Percentiles rank a stretch among this genome's conserved stretches.
phyloP scores from a whole-genome alignment of 768 basidiomycete species.

The Cystofilobasidium ferigula region DNA sequence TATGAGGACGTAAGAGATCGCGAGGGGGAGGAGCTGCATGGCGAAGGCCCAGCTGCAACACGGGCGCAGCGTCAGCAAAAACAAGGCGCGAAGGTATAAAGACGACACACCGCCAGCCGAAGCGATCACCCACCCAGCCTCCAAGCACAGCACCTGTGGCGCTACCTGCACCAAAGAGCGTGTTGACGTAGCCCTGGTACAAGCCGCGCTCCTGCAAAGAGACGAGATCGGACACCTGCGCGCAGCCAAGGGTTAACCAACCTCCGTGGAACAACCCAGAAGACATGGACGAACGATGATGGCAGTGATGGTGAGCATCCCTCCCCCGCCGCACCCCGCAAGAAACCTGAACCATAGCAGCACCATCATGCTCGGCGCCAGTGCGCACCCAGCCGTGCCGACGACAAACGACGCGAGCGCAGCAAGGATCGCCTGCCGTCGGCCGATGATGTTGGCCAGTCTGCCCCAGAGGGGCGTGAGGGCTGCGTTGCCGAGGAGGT shows the following conservation, averaged over 20 bases:
- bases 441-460: conserved; percentile 15
- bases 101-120: conserved; percentile 30
- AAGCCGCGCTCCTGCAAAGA: conserved; percentile 33
- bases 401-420: neutral
- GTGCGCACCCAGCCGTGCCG: conserved; percentile 12
- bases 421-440: conserved; percentile 10
- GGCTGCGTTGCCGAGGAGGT: conserved; percentile 7
- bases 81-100: neutral
- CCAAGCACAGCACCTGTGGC: conserved; percentile 31
- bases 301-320: neutral
- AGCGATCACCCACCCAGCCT: conserved; percentile 30
- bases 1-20: conserved; percentile 28
- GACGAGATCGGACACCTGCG: conserved; percentile 30
- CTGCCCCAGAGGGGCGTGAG: conserved; percentile 19
- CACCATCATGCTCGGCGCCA: conserved; percentile 7
- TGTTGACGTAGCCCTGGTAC: conserved; percentile 32
- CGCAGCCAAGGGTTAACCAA: neutral
- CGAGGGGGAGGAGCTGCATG: conserved; percentile 31
- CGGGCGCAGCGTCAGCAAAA: neutral
- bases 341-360: conserved; percentile 5
- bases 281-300: neutral
- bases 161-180: conserved; percentile 30
- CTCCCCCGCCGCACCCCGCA: conserved; percentile 20
- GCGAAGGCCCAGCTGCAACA: neutral
- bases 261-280: neutral